phyloP scores from a whole-genome alignment of 768 basidiomycete genomes.

The Lyophyllum shimeji region DNA sequence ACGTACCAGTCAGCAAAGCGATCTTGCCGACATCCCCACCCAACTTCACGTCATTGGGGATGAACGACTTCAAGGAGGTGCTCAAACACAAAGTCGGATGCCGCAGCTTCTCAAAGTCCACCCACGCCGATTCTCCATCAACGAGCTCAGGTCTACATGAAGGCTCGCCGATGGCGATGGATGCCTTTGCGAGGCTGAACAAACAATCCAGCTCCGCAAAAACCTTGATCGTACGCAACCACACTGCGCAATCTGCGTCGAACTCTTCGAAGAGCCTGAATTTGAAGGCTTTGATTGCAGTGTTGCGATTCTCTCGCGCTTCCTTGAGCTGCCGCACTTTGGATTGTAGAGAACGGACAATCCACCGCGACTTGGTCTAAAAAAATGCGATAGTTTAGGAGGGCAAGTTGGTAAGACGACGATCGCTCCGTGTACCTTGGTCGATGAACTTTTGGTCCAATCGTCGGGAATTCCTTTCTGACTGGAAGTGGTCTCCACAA shows the following conservation, averaged over 20 bases:
- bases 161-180: constrained; percentile 88
- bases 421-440: constrained; percentile 76
- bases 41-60: constrained; percentile 89
- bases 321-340: constrained; percentile 87
- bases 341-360: constrained; percentile 67
- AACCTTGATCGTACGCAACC: constrained; percentile 82
- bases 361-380: constrained; percentile 75
- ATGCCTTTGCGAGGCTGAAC: constrained; percentile 87
- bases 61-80: constrained; percentile 68
- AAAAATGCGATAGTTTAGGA: background rate
- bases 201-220: constrained; percentile 97
- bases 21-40: constrained; percentile 77
- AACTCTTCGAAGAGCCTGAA: constrained; percentile 78
- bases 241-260: constrained; percentile 74
- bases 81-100: constrained; percentile 84
- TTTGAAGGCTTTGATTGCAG: constrained; percentile 82
- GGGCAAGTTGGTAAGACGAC: background rate
- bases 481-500: constrained; percentile 68
- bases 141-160: constrained; percentile 90
- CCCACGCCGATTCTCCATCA: constrained; percentile 72
- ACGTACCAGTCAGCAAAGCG: constrained; percentile 80
- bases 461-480: constrained; percentile 71
- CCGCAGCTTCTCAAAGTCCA: constrained; percentile 88
- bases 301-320: constrained; percentile 83
- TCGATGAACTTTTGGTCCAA: constrained; percentile 80